phyloP scores from a whole-genome alignment of 2,329 filamentous ascomycete genomes.

The Hysterium pulicare region DNA sequence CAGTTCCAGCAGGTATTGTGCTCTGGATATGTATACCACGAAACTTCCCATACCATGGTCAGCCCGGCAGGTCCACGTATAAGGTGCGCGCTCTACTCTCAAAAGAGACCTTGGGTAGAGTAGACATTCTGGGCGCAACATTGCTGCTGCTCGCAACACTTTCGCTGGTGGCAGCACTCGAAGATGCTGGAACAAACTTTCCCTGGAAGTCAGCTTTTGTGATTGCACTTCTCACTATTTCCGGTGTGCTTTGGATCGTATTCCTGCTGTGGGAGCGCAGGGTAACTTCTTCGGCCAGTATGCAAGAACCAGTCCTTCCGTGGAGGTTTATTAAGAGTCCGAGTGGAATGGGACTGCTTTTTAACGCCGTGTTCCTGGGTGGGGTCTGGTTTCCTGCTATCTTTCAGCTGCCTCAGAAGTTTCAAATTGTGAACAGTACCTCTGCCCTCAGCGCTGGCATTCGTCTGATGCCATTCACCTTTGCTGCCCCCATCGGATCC shows the following conservation, averaged over 20 bases:
- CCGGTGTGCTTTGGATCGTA: constrained; percentile 8
- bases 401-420: constrained; percentile 17
- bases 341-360: constrained; percentile 7
- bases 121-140: constrained; percentile 12
- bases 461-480: constrained; percentile 12
- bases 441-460: constrained; percentile 11
- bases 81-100: not conserved
- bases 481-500: constrained; percentile 9
- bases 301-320: constrained; percentile 13
- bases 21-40: not conserved
- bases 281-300: constrained; percentile 7
- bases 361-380: constrained; percentile 11
- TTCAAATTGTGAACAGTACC: constrained; percentile 11
- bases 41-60: not conserved
- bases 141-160: constrained; percentile 15
- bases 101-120: not conserved
- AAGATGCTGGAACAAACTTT: constrained; percentile 13
- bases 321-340: constrained; percentile 6
- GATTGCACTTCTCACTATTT: constrained; percentile 11
- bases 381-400: constrained; percentile 9
- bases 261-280: constrained; percentile 17
- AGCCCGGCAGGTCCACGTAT: not conserved
- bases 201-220: constrained; percentile 9
- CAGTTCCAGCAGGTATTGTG: not conserved
- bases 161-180: constrained; percentile 13